Percentiles rank a stretch among this genome's conserved stretches.
These are phyloP conservation scores for Mimosa bimucronata DNA, from an alignment of 306 rosid species.

Conservation along the genomic window DNA sequence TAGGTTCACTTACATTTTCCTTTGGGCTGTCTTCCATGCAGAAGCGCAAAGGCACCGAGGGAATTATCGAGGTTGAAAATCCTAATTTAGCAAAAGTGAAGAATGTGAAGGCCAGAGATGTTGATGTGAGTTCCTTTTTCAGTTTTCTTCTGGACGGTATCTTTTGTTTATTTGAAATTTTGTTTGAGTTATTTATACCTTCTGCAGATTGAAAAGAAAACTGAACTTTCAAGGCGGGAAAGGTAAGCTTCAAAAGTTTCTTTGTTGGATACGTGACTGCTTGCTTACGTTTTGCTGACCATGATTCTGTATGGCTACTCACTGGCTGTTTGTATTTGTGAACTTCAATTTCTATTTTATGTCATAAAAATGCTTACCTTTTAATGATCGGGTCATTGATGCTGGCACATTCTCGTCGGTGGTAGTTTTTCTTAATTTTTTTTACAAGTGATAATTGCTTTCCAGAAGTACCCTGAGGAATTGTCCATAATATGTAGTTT, in stretches of 20 bases:
- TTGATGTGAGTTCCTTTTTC: slow-evolving; percentile 53
- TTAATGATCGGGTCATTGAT: too few relatives aligned
- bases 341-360: too few relatives aligned
- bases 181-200: not conserved
- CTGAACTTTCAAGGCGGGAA: slow-evolving; percentile 83
- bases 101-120: slow-evolving; percentile 56
- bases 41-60: slow-evolving; percentile 68
- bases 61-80: slow-evolving; percentile 72
- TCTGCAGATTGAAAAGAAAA: slow-evolving; percentile 54
- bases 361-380: too few relatives aligned
- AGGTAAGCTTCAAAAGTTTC: slow-evolving; percentile 42
- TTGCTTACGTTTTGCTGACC: not conserved
- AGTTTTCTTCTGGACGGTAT: slow-evolving; percentile 2
- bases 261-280: not conserved
- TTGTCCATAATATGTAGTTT: not conserved
- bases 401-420: too few relatives aligned
- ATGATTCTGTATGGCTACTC: not conserved
- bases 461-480: not conserved
- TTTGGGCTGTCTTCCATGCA: slow-evolving; percentile 33
- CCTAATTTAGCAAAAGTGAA: slow-evolving; percentile 65
- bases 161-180: not conserved
- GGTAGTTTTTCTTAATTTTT: not conserved
- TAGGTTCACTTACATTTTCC: not conserved
- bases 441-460: not conserved
- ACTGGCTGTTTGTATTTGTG: not conserved